A percentile compares a stretch with the other conserved stretches of the same genome.
Conservation (phyloP, 1,284 basidiomycete species). For the Microbotryum violaceum region DNA sequence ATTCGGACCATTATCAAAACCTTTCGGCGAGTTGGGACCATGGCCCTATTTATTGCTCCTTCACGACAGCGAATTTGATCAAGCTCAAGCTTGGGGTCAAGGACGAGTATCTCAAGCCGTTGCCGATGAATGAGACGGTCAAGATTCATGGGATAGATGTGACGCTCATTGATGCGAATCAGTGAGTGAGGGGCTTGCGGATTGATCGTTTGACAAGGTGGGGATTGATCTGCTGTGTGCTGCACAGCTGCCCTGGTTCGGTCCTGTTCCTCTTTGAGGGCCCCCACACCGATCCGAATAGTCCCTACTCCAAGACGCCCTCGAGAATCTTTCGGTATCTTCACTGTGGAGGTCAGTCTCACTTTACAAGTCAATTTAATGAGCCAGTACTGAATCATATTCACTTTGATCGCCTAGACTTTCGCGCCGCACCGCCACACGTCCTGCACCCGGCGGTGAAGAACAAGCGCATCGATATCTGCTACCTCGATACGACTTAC, state of each 20-base stretch:
- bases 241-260: slow-evolving; percentile 67
- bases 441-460: slow-evolving; percentile 70
- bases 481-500: slow-evolving; percentile 96
- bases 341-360: slow-evolving; percentile 76
- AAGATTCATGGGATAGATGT: slow-evolving; percentile 75
- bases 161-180: slow-evolving; percentile 94
- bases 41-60: slow-evolving; percentile 90
- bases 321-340: slow-evolving; percentile 72
- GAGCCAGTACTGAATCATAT: not conserved
- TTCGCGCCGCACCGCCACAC: slow-evolving; percentile 60
- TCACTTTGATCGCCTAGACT: slow-evolving; percentile 16
- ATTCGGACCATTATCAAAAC: slow-evolving; percentile 62
- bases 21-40: slow-evolving; percentile 41
- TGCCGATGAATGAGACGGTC: slow-evolving; percentile 70
- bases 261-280: slow-evolving; percentile 92
- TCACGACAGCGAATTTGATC: slow-evolving; percentile 76
- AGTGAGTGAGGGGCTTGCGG: slow-evolving; percentile 50
- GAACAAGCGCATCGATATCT: slow-evolving; percentile 69
- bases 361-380: not conserved
- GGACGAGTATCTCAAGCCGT: slow-evolving; percentile 71
- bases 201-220: not conserved
- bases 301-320: slow-evolving; percentile 56
- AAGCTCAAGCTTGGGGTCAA: slow-evolving; percentile 82
- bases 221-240: not conserved
- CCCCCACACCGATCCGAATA: slow-evolving; percentile 81